Conservation (phyloP, 1,284 basidiomycete species). For the Pseudozyma sp. region DNA sequence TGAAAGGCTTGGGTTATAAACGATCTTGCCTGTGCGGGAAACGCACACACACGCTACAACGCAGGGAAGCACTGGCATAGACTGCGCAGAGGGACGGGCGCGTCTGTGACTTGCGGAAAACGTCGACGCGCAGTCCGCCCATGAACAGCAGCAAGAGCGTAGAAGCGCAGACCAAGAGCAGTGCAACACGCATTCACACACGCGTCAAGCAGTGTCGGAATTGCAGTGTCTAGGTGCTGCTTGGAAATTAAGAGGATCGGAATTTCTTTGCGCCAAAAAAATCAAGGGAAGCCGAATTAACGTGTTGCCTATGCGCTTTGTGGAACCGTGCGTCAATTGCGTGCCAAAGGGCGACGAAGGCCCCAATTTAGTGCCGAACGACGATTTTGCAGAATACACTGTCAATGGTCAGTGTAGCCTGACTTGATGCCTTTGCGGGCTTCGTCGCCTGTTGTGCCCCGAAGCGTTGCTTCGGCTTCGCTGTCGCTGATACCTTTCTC, state of each 20-base stretch:
- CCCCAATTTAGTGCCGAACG: not conserved
- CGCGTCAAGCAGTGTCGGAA: not conserved
- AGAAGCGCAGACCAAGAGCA: not conserved
- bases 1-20: conserved; percentile 46
- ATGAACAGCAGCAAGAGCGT: not conserved
- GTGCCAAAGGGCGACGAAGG: conserved; percentile 23
- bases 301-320: not conserved
- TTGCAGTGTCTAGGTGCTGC: not conserved
- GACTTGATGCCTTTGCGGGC: no score
- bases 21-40: conserved; percentile 8
- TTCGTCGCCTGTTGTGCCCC: conserved; percentile 14
- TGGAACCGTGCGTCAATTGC: conserved; percentile 1
- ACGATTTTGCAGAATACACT: no score
- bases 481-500: not conserved
- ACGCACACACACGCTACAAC: not conserved
- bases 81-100: no score
- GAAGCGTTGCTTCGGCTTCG: no score
- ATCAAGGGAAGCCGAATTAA: not conserved
- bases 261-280: not conserved
- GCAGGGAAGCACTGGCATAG: conserved; percentile 1
- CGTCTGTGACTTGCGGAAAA: no score
- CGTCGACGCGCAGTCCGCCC: not conserved
- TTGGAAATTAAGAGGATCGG: not conserved
- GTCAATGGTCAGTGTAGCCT: no score
- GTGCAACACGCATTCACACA: not conserved